Base-by-base conservation (phyloP, 2,329 filamentous ascomycete genomes). In the Diplodia scrobiculata region DNA sequence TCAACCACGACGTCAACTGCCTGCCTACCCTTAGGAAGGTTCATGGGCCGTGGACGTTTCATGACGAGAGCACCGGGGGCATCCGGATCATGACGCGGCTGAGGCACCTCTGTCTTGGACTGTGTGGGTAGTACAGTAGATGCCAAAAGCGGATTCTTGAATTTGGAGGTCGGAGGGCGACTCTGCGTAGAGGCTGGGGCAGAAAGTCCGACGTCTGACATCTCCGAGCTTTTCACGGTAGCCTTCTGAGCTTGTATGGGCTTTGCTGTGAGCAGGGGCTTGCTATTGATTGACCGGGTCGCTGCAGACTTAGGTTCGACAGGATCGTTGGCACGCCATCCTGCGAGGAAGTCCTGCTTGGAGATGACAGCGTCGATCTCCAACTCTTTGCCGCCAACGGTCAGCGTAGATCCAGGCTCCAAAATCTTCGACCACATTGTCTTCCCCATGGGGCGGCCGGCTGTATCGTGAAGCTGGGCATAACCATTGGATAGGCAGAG, bases 1-100 rank as follows among this genome's bases (percentile, higher is more conserved):
- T 91, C 89, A 2, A 91, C 82, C 0, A 91, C 89, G 1, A 91
- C 89, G 74, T 91, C 89, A 1, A 91, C 88, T 58, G 90, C 80
- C 63, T 86, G 84, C 72, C 87, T 89, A 0, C 87, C 88, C 67
- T 82, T 83, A 0, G 86, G 84, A 54, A 81, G 81, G 13, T 77
- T 75, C 25, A 73, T 78, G 1, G 86, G 87, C 13, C 52, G 9
- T 6, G 64, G 64, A 34, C 87, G 79, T 72, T 84, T 86, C 88
- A 91, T 91, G 5, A 91, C 82, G 32, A 91, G 75, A 1, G 89
- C 87, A 51, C 84, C 84, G 5, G 83, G 79, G 3, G 81, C 81
- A 36, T 78, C 80, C 0, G 87, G 87, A 71, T 90, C 85, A 75
- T 91, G 87, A 34, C 88, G 85, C n/a, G 89, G 86, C 27, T 81